Evolutionary conservation across 2,329 filamentous ascomycete genomes (phyloP).

Genomic region (Uncinocarpus reesii): DNA sequence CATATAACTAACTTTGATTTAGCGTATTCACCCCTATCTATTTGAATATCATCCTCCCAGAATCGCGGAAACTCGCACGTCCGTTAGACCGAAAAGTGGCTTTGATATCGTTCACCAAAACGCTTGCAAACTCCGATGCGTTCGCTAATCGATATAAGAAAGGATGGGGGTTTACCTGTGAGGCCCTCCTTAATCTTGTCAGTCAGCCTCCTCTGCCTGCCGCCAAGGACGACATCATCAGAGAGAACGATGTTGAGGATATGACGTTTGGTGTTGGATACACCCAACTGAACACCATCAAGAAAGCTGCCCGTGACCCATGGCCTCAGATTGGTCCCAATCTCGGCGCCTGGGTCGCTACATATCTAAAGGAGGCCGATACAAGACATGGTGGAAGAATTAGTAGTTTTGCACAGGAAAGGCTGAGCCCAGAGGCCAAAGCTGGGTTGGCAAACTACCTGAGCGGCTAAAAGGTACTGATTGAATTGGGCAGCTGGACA

Average conservation of each 20-base stretch:
- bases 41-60: slow-evolving; percentile 71
- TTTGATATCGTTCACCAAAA: slow-evolving; percentile 87
- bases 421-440: slow-evolving; percentile 53
- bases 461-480: slow-evolving; percentile 13
- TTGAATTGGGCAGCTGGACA: background rate
- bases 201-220: slow-evolving; percentile 73
- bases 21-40: slow-evolving; percentile 67
- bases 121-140: slow-evolving; percentile 70
- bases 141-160: slow-evolving; percentile 76
- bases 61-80: slow-evolving; percentile 76
- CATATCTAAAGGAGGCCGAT: slow-evolving; percentile 69
- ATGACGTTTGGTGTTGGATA: slow-evolving; percentile 91
- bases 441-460: slow-evolving; percentile 36
- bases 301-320: slow-evolving; percentile 61
- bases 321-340: slow-evolving; percentile 77
- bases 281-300: slow-evolving; percentile 85
- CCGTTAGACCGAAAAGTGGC: slow-evolving; percentile 88
- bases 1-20: slow-evolving; percentile 14
- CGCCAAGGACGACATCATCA: slow-evolving; percentile 62
- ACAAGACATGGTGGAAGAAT: slow-evolving; percentile 60
- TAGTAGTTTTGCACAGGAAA: slow-evolving; percentile 58
- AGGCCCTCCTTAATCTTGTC: slow-evolving; percentile 77
- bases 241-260: slow-evolving; percentile 87
- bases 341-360: slow-evolving; percentile 69
- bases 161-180: slow-evolving; percentile 84